These are phyloP conservation scores for Ogataea zsoltii DNA, from an alignment of 805 yeast genomes.

Conservation along the genomic window DNA sequence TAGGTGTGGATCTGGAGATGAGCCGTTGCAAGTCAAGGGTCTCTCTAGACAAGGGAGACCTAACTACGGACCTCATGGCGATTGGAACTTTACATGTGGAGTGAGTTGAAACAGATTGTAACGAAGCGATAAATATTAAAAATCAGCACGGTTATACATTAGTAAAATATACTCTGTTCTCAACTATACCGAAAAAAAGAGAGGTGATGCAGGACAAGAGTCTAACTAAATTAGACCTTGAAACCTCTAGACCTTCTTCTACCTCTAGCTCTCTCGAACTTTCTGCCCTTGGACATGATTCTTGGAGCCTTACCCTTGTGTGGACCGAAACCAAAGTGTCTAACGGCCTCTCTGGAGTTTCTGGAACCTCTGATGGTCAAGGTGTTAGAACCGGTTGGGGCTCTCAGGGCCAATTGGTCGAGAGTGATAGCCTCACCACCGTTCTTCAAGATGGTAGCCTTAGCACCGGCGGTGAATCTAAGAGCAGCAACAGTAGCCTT, in stretches of 20 bases:
- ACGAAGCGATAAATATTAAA: slow-evolving; percentile 4
- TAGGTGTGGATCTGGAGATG: neutral
- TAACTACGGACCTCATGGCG: too few relatives aligned
- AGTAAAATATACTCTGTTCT: slow-evolving; percentile 8
- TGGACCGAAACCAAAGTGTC: slow-evolving; percentile 99
- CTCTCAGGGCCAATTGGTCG: slow-evolving; percentile 98
- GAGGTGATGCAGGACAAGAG: slow-evolving; percentile 4
- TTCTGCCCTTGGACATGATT: slow-evolving; percentile 96
- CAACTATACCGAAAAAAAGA: slow-evolving; percentile 12
- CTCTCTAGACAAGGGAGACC: neutral
- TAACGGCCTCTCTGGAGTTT: slow-evolving; percentile 98
- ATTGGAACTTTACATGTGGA: too few relatives aligned
- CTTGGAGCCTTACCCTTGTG: slow-evolving; percentile 99
- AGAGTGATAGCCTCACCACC: slow-evolving; percentile 99
- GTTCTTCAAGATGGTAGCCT: slow-evolving; percentile 93
- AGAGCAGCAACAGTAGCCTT: slow-evolving; percentile 98
- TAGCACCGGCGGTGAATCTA: slow-evolving; percentile 99
- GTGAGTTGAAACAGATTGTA: too few relatives aligned
- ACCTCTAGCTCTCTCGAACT: slow-evolving; percentile 99
- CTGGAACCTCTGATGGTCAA: slow-evolving; percentile 98
- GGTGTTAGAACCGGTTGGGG: slow-evolving; percentile 99
- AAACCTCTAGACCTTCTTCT: slow-evolving; percentile 99
- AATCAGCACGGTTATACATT: slow-evolving; percentile 9
- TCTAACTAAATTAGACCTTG: slow-evolving; percentile 80
- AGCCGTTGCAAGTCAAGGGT: neutral